Percentiles rank a stretch among this genome's conserved stretches.
Conservation (phyloP, 2,329 filamentous ascomycete genomes). For the Neopestalotiopsis clavispora region DNA sequence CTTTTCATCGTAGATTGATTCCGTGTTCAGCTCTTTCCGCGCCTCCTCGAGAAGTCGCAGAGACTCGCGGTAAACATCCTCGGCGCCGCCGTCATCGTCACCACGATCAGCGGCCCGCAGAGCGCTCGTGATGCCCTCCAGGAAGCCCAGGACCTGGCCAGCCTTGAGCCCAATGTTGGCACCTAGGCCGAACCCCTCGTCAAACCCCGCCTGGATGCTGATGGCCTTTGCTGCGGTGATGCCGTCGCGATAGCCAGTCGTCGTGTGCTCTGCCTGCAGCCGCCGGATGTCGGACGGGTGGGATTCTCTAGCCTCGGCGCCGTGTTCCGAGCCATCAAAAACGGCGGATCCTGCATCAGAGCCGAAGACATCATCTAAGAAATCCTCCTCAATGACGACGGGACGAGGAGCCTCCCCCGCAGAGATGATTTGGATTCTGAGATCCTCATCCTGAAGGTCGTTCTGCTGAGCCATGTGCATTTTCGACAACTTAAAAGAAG, state of each 20-base stretch:
- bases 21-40: conserved; percentile 62
- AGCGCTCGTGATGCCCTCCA: conserved; percentile 72
- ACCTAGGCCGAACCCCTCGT: conserved; percentile 86
- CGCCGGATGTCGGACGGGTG: conserved; percentile 71
- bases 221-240: conserved; percentile 75
- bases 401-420: conserved; percentile 3
- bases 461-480: conserved; percentile 24
- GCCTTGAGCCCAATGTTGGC: conserved; percentile 77
- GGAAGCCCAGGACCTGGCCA: conserved; percentile 75
- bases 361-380: conserved; percentile 22
- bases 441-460: conserved; percentile 22
- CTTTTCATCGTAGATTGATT: conserved; percentile 66
- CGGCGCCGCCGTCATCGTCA: not conserved
- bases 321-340: conserved; percentile 15
- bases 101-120: conserved; percentile 35
- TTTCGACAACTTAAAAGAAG: not conserved
- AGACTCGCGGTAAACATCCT: conserved; percentile 27
- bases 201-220: conserved; percentile 86
- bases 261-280: conserved; percentile 77
- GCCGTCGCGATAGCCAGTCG: conserved; percentile 89
- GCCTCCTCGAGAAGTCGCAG: conserved; percentile 52
- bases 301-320: conserved; percentile 18
- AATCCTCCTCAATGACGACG: conserved; percentile 16
- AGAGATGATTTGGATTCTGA: conserved; percentile 21
- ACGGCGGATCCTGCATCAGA: conserved; percentile 19